These are phyloP conservation scores for Pythium pyrilobum DNA, from an alignment of 352 stramenopile species.

Conservation along the genomic window DNA sequence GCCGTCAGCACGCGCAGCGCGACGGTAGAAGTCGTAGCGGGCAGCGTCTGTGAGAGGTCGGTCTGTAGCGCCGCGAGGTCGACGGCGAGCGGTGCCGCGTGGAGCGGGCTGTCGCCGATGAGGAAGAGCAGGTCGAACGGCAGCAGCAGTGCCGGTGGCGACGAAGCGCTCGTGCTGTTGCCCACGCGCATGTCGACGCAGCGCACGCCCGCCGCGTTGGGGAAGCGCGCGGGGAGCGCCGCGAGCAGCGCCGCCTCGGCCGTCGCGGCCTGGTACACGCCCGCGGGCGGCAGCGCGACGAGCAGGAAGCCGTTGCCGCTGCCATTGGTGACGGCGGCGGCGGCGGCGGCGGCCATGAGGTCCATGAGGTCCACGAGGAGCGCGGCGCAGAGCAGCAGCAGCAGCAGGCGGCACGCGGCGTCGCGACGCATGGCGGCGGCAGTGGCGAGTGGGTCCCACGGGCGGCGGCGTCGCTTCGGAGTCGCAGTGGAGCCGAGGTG, in stretches of 20 bases:
- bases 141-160: neutral
- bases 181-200: conserved; percentile 7
- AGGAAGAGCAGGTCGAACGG: conserved; percentile 19
- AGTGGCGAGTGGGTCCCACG: no score
- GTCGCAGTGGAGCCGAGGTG: no score
- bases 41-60: neutral
- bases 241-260: neutral
- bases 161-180: neutral
- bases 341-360: neutral
- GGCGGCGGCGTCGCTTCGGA: no score
- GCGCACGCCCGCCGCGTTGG: neutral
- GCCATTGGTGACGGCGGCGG: neutral
- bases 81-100: neutral
- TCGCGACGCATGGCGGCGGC: no score
- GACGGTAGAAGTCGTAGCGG: neutral
- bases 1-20: neutral
- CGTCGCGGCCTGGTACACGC: conserved; percentile 4
- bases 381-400: neutral
- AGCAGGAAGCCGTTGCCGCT: conserved; percentile 5
- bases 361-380: neutral
- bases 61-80: neutral
- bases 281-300: conserved; percentile 1
- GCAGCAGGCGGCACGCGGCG: neutral
- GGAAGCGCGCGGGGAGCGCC: neutral
- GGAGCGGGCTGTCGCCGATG: conserved; percentile 8